phyloP scores from a whole-genome alignment of 2,329 filamentous ascomycete species.

The Xylaria sp. region DNA sequence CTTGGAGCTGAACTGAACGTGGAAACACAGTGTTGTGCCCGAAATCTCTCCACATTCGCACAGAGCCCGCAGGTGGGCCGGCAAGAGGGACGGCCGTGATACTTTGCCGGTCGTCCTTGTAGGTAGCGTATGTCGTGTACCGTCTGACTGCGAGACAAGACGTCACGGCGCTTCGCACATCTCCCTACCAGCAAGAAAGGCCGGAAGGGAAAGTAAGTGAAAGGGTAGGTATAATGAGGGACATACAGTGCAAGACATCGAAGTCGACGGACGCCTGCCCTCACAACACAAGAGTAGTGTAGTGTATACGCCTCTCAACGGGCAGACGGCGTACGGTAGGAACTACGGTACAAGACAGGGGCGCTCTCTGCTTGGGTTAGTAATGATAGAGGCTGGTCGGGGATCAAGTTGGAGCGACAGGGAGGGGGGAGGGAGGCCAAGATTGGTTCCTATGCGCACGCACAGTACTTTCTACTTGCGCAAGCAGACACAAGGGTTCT shows the following conservation, averaged over 20 bases:
- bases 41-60: conserved; percentile 32
- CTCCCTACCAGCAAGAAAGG: conserved; percentile 13
- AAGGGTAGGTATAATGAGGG: conserved; percentile 14
- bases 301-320: not conserved
- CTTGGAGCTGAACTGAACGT: conserved; percentile 39
- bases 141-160: conserved; percentile 32
- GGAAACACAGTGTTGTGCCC: conserved; percentile 36
- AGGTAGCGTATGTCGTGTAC: not conserved
- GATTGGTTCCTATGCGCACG: conserved; percentile 37
- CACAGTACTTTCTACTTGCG: conserved; percentile 36
- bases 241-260: conserved; percentile 28
- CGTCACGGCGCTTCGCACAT: conserved; percentile 30
- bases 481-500: conserved; percentile 1
- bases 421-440: conserved; percentile 34
- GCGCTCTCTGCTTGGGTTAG: conserved; percentile 8
- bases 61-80: conserved; percentile 37
- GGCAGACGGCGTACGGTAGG: conserved; percentile 7
- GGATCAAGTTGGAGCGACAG: conserved; percentile 35
- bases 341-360: conserved; percentile 17
- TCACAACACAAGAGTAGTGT: conserved; percentile 3
- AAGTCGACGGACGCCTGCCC: conserved; percentile 4
- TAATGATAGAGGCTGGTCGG: conserved; percentile 25
- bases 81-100: conserved; percentile 29
- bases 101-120: conserved; percentile 9
- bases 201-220: conserved; percentile 14